phyloP scores from a whole-genome alignment of 495 filamentous ascomycete genomes.

The Trypethelium eluteriae region DNA sequence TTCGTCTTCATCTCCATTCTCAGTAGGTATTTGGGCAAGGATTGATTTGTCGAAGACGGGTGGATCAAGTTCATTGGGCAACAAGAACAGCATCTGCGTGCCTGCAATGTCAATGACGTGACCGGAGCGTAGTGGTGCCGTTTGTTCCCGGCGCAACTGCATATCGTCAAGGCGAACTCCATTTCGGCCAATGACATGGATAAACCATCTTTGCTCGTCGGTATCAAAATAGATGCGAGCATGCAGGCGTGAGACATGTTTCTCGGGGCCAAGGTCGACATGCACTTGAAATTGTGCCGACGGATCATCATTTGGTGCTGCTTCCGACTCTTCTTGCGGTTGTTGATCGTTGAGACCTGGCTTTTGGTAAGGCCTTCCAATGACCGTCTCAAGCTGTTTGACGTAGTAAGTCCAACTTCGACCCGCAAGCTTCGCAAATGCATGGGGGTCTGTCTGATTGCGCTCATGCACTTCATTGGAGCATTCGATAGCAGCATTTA shows the following conservation, averaged over 20 bases:
- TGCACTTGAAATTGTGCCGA: constrained; percentile 55
- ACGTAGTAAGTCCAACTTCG: constrained; percentile 94
- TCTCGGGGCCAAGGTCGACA: constrained; percentile 89
- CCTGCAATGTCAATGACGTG: constrained; percentile 84
- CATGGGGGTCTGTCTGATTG: constrained; percentile 62
- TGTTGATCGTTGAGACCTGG: constrained; percentile 27
- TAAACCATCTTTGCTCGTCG: constrained; percentile 61
- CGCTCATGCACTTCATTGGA: constrained; percentile 62
- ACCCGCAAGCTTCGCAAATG: constrained; percentile 89
- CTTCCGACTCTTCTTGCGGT: constrained; percentile 28
- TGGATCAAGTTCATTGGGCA: constrained; percentile 44
- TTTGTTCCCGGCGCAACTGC: constrained; percentile 55
- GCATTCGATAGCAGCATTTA: constrained; percentile 65
- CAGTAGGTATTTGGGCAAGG: constrained; percentile 23
- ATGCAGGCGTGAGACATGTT: constrained; percentile 82
- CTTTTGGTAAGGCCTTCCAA: constrained; percentile 72
- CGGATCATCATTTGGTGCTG: constrained; percentile 34
- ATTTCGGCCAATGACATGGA: constrained; percentile 82
- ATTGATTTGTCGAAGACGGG: constrained; percentile 25
- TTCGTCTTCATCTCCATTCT: constrained; percentile 28
- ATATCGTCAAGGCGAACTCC: constrained; percentile 72
- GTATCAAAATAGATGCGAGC: constrained; percentile 76
- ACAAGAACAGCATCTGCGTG: constrained; percentile 95
- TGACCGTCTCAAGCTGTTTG: constrained; percentile 67
- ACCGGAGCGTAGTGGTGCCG: constrained; percentile 64